Percentiles rank a stretch among this genome's conserved stretches.
Evolutionary conservation across 176 grass and related monocot species (phyloP).

Genomic region (Paspalum notatum): DNA sequence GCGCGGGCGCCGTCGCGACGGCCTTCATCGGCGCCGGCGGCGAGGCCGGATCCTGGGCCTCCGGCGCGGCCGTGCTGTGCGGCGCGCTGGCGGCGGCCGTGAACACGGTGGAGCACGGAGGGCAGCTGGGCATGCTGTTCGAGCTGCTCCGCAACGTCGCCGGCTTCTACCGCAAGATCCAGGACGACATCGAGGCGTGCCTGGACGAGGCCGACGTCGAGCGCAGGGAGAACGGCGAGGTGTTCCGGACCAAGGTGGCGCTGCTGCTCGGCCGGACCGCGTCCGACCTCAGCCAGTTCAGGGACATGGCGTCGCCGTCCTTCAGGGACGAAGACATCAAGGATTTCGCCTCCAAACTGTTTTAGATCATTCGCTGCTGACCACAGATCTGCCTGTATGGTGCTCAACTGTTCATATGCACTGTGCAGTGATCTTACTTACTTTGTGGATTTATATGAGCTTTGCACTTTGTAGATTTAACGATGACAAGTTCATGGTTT

Average conservation of each 20-base stretch:
- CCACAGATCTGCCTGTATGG: neutral
- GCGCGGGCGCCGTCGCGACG: constrained; percentile 33
- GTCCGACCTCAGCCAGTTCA: constrained; percentile 40
- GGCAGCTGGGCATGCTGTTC: constrained; percentile 64
- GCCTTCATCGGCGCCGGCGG: constrained; percentile 39
- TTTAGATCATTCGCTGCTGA: constrained; percentile 14
- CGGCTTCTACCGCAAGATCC: constrained; percentile 52
- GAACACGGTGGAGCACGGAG: constrained; percentile 55
- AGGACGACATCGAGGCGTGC: constrained; percentile 58
- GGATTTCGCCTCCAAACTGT: constrained; percentile 49
- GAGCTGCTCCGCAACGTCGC: constrained; percentile 49
- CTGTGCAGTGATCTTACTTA: neutral
- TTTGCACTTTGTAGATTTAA: constrained; percentile 5
- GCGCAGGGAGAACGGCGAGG: constrained; percentile 60
- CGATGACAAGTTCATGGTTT: neutral
- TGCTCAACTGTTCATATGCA: neutral
- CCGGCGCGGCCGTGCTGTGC: constrained; percentile 7
- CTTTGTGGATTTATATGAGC: no score
- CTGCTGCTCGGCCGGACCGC: constrained; percentile 49
- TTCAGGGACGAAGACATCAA: constrained; percentile 42
- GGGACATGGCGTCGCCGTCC: constrained; percentile 39
- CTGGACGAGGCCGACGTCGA: constrained; percentile 41
- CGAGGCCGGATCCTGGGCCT: constrained; percentile 15
- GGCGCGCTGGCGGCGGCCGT: constrained; percentile 43
- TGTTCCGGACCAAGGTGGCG: constrained; percentile 56